phyloP scores from a whole-genome alignment of 495 filamentous ascomycete species.

The Parathielavia appendiculata region DNA sequence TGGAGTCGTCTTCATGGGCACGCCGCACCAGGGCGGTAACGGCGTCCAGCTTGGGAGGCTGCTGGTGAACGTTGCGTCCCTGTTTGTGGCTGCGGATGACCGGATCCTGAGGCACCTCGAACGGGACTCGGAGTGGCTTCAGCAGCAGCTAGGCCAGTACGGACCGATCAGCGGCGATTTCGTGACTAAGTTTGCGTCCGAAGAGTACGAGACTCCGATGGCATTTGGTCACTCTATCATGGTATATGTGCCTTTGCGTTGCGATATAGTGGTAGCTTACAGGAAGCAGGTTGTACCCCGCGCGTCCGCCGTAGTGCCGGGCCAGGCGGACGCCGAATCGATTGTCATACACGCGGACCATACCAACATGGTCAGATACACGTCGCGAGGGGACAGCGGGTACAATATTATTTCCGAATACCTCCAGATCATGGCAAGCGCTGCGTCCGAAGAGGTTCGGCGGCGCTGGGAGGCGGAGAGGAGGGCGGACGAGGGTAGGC shows the following conservation, averaged over 20 bases:
- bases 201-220: conserved; percentile 2
- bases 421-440: neutral
- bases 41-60: neutral
- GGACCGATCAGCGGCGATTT: neutral
- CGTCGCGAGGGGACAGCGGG: neutral
- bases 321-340: conserved; percentile 1
- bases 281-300: neutral
- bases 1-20: conserved; percentile 11
- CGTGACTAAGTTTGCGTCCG: conserved; percentile 6
- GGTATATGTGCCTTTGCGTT: too few relatives aligned
- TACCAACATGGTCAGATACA: neutral
- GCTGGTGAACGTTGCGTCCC: conserved; percentile 5
- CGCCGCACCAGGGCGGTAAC: conserved; percentile 9
- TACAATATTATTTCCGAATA: conserved; percentile 1
- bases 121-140: conserved; percentile 7
- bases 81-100: neutral
- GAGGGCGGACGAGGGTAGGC: conserved; percentile 1
- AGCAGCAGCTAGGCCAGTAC: conserved; percentile 4
- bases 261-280: neutral
- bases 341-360: neutral
- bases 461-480: neutral
- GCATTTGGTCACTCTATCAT: neutral
- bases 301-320: neutral
- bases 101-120: neutral
- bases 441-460: neutral